A percentile compares a stretch with the other conserved stretches of the same genome.
phyloP scores from a whole-genome alignment of 2,329 filamentous ascomycete genomes.

The Cryphonectria radicalis region DNA sequence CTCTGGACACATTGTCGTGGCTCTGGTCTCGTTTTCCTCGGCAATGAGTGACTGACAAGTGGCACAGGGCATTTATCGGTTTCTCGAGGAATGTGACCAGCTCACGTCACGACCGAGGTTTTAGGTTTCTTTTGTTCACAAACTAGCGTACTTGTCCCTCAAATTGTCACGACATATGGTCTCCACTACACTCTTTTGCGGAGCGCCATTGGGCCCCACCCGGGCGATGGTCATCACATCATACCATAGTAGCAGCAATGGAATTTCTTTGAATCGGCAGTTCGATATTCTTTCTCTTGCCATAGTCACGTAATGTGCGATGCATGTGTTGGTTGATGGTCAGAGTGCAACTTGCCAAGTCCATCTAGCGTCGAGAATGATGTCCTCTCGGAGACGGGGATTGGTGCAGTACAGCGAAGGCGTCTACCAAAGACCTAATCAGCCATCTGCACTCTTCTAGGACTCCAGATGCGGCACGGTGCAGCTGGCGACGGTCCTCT shows the following conservation, averaged over 20 bases:
- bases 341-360: background rate
- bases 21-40: background rate
- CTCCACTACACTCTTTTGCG: constrained; percentile 29
- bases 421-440: background rate
- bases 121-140: constrained; percentile 19
- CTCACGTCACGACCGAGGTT: constrained; percentile 27
- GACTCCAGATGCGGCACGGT: background rate
- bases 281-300: background rate
- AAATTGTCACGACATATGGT: constrained; percentile 13
- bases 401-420: background rate
- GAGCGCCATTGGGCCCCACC: constrained; percentile 11
- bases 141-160: background rate
- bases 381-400: background rate
- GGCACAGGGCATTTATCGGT: constrained; percentile 56
- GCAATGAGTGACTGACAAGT: background rate
- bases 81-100: constrained; percentile 62
- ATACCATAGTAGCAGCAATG: constrained; percentile 4
- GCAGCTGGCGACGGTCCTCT: background rate
- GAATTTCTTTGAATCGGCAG: constrained; percentile 3
- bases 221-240: constrained; percentile 9
- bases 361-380: background rate
- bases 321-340: background rate
- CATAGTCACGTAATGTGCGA: background rate
- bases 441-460: background rate
- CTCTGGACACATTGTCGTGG: background rate